Evolutionary conservation across 176 grass and related monocot genomes (phyloP), one percentile per base, ranked within the genome.

Genomic region (Oryza nivara): DNA sequence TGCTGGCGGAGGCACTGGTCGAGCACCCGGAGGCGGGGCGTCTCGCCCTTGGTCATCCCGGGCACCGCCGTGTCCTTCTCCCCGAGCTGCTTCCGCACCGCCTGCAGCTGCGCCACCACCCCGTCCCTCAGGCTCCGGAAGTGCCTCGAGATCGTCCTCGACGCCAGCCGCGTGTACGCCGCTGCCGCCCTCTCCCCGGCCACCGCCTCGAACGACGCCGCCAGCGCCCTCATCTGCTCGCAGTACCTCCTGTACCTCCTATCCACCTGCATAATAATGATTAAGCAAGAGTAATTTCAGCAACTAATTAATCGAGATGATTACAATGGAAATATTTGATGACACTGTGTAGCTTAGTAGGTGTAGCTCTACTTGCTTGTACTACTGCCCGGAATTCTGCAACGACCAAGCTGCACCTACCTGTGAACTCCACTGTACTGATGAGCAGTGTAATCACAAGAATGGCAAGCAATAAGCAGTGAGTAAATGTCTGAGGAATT

Each of bases 1-100:
- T 93, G 89, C 88, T 97, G 94, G 15, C 94, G 68, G 1, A 97
- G 88, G 82, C 91, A 90, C 89, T 97, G 94, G 88, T 97, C 94
- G 22, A 97, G 84, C 70, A 84, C 67, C 34, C 90, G 82, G 6
- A 97, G 88, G 78, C 89, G 78, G 16, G 94, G 94, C 45, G 91
- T 94, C 89, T 92, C 91, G 14, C 91, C 89, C 75, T 84, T 85
- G 70, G 48, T 91, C 67, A 72, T 65, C 49, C 76, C 81, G 2
- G 82, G 86, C 52, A 74, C 75, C 2, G 65, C 28, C 5, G 79
- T 66, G 73, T 86, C 91, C 82, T 97, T 93, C 87, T 97, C 94
- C 2, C 91, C 94, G 4, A 92, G 77, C 44, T 79, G 92, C 48
- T 80, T 87, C 70, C 81, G 84, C 26, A 84, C 82, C 32, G 81